Conservation (phyloP, 2,329 filamentous ascomycete species). For the Mycosphaerella sp. region DNA sequence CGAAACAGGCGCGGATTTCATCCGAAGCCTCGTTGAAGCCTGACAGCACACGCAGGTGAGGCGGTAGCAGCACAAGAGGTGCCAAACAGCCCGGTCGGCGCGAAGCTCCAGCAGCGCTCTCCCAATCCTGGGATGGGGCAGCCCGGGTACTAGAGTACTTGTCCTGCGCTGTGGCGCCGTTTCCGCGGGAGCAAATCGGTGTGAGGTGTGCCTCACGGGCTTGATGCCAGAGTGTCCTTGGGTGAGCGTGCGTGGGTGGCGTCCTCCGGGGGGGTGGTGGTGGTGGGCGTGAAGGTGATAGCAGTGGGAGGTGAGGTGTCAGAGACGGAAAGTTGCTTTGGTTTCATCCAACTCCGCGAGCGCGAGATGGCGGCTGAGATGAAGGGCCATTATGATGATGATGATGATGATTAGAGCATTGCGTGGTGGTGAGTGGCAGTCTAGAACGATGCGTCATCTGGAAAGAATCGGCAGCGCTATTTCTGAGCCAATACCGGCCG, state of each 20-base stretch:
- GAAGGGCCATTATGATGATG: background rate
- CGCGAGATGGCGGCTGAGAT: background rate
- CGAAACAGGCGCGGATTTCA: conserved; percentile 10
- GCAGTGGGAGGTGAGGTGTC: no score
- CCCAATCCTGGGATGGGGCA: background rate
- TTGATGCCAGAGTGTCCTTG: conserved; percentile 4
- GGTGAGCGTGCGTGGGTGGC: background rate
- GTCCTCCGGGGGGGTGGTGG: no score
- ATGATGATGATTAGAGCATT: background rate
- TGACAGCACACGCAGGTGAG: background rate
- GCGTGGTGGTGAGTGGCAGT: background rate
- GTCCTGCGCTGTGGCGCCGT: background rate
- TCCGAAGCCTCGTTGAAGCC: background rate
- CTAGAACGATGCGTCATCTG: conserved; percentile 1
- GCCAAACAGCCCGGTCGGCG: background rate
- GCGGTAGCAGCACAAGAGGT: background rate
- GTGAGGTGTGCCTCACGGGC: background rate
- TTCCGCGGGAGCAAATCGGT: conserved; percentile 8
- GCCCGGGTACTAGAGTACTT: conserved; percentile 1
- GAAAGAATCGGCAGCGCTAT: conserved; percentile 1
- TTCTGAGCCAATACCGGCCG: background rate
- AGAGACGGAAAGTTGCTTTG: no score
- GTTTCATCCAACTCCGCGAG: background rate
- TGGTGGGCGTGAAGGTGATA: no score
- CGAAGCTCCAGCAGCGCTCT: conserved; percentile 3